Conservation (phyloP, 2,329 filamentous ascomycete species). For the Colletotrichum siamense region DNA sequence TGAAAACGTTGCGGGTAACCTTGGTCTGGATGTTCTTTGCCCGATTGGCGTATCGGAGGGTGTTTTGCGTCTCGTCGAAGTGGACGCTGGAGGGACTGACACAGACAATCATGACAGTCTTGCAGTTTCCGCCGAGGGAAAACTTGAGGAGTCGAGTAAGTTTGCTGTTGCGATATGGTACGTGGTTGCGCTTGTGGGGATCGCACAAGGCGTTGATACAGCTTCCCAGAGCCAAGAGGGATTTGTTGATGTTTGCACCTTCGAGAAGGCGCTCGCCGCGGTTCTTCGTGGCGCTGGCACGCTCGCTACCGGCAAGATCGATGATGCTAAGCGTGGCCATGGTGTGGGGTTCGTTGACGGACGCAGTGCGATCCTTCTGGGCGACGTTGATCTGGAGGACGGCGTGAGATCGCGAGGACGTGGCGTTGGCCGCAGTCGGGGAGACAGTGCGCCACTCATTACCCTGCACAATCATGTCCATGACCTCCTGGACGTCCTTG, state of each 20-base stretch:
- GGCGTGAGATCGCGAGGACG: conserved; percentile 94
- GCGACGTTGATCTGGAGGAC: conserved; percentile 97
- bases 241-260: conserved; percentile 99
- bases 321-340: conserved; percentile 99
- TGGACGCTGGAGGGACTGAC: conserved; percentile 96
- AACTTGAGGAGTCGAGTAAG: conserved; percentile 95
- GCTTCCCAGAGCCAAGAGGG: conserved; percentile 88
- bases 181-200: conserved; percentile 86
- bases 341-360: conserved; percentile 92
- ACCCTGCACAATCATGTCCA: conserved; percentile 98
- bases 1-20: conserved; percentile 98
- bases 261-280: conserved; percentile 88
- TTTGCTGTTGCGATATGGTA: conserved; percentile 97
- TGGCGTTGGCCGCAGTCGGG: conserved; percentile 95
- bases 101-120: conserved; percentile 99
- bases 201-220: conserved; percentile 99
- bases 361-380: conserved; percentile 91
- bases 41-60: conserved; percentile 93
- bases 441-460: conserved; percentile 96
- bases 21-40: conserved; percentile 99
- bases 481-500: conserved; percentile 91
- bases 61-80: conserved; percentile 98
- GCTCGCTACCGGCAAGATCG: conserved; percentile 93
- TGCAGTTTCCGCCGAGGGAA: conserved; percentile 96
- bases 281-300: conserved; percentile 96